Percentiles rank a stretch among this genome's conserved stretches.
Evolutionary conservation across 148 eudicot species (phyloP).

Genomic region (Vaccinium myrtillus): DNA sequence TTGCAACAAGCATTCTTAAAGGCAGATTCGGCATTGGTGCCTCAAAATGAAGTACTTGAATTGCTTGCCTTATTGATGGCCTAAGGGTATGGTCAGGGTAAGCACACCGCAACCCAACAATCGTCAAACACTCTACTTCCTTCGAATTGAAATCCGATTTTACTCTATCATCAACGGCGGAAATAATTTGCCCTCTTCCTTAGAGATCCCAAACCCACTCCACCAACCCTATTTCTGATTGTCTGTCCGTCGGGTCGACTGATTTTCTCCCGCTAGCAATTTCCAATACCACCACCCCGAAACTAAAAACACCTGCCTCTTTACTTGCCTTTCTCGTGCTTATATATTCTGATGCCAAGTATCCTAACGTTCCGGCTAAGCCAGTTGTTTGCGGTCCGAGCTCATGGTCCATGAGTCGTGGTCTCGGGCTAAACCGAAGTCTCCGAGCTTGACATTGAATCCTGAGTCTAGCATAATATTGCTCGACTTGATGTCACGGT

Average conservation of each 20-base stretch:
- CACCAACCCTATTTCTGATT: conserved; percentile 20
- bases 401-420: conserved; percentile 51
- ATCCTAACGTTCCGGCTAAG: conserved; percentile 52
- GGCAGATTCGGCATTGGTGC: conserved; percentile 33
- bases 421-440: conserved; percentile 60
- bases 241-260: neutral
- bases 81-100: conserved; percentile 40
- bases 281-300: conserved; percentile 52
- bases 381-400: conserved; percentile 41
- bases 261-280: conserved; percentile 46
- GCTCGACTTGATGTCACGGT: conserved; percentile 60
- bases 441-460: conserved; percentile 58
- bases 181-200: conserved; percentile 29
- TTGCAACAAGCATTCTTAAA: conserved; percentile 20
- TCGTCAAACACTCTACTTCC: conserved; percentile 43
- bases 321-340: conserved; percentile 41
- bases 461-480: conserved; percentile 57
- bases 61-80: conserved; percentile 51
- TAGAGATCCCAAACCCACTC: conserved; percentile 54
- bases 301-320: conserved; percentile 53
- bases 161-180: conserved; percentile 34
- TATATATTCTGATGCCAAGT: conserved; percentile 49
- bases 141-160: conserved; percentile 26
- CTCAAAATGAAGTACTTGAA: conserved; percentile 42
- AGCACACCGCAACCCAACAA: conserved; percentile 54